Evolutionary conservation across 345 rosid species (phyloP).

Genomic region (Litchi chinensis): DNA sequence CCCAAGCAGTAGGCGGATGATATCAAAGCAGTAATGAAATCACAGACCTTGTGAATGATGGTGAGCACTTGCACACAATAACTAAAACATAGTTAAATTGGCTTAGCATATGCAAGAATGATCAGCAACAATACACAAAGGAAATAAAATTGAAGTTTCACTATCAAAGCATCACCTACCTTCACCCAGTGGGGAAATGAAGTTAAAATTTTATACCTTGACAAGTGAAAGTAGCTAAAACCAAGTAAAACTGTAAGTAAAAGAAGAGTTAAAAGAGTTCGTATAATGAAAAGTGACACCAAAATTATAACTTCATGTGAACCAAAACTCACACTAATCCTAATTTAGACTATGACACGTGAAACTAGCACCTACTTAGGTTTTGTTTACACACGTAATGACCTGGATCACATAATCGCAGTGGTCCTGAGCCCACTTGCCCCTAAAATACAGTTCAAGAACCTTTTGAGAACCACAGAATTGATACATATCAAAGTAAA

Average conservation of each 20-base stretch:
- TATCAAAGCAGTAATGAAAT: background rate
- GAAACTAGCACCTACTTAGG: conserved; percentile 11
- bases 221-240: background rate
- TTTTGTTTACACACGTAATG: conserved; percentile 4
- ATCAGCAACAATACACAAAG: background rate
- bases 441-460: background rate
- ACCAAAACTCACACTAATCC: background rate
- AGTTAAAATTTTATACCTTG: background rate
- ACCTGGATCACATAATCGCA: background rate
- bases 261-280: background rate
- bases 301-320: conserved; percentile 11
- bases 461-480: background rate
- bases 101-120: background rate
- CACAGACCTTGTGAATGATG: background rate
- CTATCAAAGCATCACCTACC: background rate
- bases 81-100: background rate
- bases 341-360: background rate
- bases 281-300: conserved; percentile 1
- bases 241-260: background rate
- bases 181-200: background rate
- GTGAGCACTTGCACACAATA: background rate
- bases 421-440: conserved; percentile 6
- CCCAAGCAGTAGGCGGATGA: background rate
- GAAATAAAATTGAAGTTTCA: background rate
- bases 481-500: background rate